phyloP scores from a whole-genome alignment of 2,329 filamentous ascomycete species.

The Fusarium nelsonii region DNA sequence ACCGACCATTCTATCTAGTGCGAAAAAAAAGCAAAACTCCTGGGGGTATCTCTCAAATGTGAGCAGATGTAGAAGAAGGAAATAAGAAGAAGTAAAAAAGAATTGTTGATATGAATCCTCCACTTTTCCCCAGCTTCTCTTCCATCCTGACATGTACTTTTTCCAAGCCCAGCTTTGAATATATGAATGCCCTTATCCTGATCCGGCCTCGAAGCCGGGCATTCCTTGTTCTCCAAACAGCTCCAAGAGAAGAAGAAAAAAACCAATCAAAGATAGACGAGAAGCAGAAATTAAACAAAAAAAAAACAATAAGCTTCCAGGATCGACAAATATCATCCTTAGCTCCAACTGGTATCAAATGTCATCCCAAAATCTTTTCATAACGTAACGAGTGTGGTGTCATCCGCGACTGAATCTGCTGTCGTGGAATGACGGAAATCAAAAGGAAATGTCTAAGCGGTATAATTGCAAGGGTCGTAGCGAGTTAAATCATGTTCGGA shows the following conservation, averaged over 20 bases:
- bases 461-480: slow-evolving; percentile 32
- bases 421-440: slow-evolving; percentile 41
- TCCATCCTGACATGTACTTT: slow-evolving; percentile 25
- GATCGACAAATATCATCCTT: slow-evolving; percentile 23
- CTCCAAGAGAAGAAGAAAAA: slow-evolving; percentile 14
- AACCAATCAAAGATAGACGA: slow-evolving; percentile 13
- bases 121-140: slow-evolving; percentile 13
- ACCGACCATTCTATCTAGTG: slow-evolving; percentile 46
- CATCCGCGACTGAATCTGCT: slow-evolving; percentile 42
- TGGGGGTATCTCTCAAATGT: slow-evolving; percentile 47
- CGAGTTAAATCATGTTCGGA: slow-evolving; percentile 49
- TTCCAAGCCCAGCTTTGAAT: slow-evolving; percentile 30
- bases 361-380: slow-evolving; percentile 44
- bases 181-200: slow-evolving; percentile 7
- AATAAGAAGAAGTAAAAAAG: slow-evolving; percentile 25
- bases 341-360: slow-evolving; percentile 46
- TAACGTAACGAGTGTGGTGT: slow-evolving; percentile 48
- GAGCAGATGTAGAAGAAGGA: slow-evolving; percentile 43
- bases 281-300: slow-evolving; percentile 41
- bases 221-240: slow-evolving; percentile 33
- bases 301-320: slow-evolving; percentile 37
- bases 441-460: slow-evolving; percentile 37
- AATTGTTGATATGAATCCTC: slow-evolving; percentile 21
- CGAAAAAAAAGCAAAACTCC: slow-evolving; percentile 43
- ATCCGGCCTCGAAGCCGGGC: slow-evolving; percentile 7